Base-by-base conservation (phyloP, 768 basidiomycete genomes). In the Podaxis carcinomalis region DNA sequence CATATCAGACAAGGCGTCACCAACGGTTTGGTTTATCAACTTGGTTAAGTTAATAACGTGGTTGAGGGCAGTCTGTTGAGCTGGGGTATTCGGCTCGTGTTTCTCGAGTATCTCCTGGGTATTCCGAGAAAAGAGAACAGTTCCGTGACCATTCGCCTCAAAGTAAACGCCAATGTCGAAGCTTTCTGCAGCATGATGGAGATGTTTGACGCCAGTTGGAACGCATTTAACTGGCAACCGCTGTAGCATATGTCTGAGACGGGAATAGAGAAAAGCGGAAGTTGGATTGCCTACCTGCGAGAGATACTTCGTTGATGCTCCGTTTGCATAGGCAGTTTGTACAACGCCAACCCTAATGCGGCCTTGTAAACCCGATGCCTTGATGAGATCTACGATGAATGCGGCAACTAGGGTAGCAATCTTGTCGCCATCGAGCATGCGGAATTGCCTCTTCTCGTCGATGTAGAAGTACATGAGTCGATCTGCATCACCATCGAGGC, bases 161-260 rank as follows among this genome's bases (percentile, higher is more conserved):
- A 99, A 99, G 76, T 99, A 99, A 49, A 99, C 93, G n/a, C 97
- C 97, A 58, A 99, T 83, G 70, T 93, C 84, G 74, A 89, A 98
- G 68, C 87, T 85, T 68, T 95, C 93, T 10, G 97, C 97, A 14
- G 95, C 97, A 69, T 98, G 95, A 71, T 99, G 97, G 51, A 98
- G 84, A 71, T 98, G 92, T 74, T 99, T 99, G 62, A 99, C 97
- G 27, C 97, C 97, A 14, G 97, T 99, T 1, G 93, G 80, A 5
- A 96, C 95, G 70, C 97, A 99, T 68, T 88, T 89, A 23, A 98
- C 94, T 40, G 97, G 95, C 36, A 98, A 83, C 54, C 92, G 87
- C 94, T 97, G 68, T 37, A n/a, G 21, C 51, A 47, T 23, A 64
- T 51, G 61, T 47, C 55, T 37, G 21, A 42, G 36, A 25, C 51